Evolutionary conservation across 2,329 filamentous ascomycete species (phyloP).

Genomic region (Lecanosticta acicola): DNA sequence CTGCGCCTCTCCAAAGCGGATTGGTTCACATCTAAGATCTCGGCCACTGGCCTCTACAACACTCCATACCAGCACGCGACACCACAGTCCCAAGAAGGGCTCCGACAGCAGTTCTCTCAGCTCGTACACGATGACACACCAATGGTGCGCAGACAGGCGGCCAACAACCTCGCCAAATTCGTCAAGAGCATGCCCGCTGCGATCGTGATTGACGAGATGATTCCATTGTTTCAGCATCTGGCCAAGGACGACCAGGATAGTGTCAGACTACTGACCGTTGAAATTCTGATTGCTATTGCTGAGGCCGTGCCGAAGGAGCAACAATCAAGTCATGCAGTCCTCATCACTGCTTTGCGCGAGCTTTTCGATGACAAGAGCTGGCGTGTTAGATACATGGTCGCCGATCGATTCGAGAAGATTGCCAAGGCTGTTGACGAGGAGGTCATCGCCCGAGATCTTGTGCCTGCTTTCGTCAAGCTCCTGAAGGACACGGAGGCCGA

Average conservation of each 20-base stretch:
- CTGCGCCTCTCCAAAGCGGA: slow-evolving; percentile 96
- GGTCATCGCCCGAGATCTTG: slow-evolving; percentile 86
- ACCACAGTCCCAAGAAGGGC: slow-evolving; percentile 77
- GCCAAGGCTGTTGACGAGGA: slow-evolving; percentile 98
- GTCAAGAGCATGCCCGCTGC: slow-evolving; percentile 92
- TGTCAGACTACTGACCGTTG: slow-evolving; percentile 89
- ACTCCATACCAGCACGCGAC: slow-evolving; percentile 89
- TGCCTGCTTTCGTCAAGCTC: slow-evolving; percentile 94
- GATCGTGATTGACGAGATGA: slow-evolving; percentile 96
- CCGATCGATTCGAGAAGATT: slow-evolving; percentile 98
- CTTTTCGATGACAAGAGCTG: slow-evolving; percentile 99
- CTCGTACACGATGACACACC: slow-evolving; percentile 97
- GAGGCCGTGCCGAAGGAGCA: slow-evolving; percentile 98
- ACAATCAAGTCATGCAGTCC: slow-evolving; percentile 88
- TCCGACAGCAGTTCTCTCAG: slow-evolving; percentile 85
- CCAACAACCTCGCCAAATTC: slow-evolving; percentile 94
- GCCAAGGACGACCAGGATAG: slow-evolving; percentile 97
- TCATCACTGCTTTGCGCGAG: slow-evolving; percentile 82
- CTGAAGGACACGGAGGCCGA: slow-evolving; percentile 97
- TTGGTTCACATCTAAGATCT: slow-evolving; percentile 99
- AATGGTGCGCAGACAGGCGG: slow-evolving; percentile 95
- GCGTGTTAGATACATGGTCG: slow-evolving; percentile 98
- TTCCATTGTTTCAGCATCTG: slow-evolving; percentile 95
- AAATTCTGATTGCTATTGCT: slow-evolving; percentile 91
- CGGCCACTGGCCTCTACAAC: slow-evolving; percentile 91